These are phyloP conservation scores for Plenodomus tracheiphilus DNA, from an alignment of 2,329 filamentous ascomycete species.

Conservation along the genomic window DNA sequence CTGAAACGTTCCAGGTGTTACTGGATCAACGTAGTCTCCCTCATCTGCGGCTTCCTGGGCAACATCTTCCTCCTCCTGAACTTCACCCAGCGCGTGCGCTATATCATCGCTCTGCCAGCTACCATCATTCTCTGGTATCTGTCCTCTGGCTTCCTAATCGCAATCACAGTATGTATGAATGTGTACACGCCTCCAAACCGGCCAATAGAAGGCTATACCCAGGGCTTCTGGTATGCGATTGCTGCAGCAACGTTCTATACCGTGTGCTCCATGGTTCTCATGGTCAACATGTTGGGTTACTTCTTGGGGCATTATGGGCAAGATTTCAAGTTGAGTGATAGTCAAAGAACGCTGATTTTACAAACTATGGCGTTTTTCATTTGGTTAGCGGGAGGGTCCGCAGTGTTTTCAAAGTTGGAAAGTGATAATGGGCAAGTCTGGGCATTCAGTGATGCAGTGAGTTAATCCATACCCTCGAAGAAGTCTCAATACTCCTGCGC, in stretches of 20 bases:
- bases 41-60: constrained; percentile 74
- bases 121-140: constrained; percentile 81
- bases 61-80: constrained; percentile 85
- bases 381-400: constrained; percentile 77
- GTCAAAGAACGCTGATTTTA: constrained; percentile 84
- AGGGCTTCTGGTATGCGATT: constrained; percentile 86
- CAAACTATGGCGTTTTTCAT: constrained; percentile 86
- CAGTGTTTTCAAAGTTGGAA: constrained; percentile 73
- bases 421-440: constrained; percentile 53
- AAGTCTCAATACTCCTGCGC: too few species aligned
- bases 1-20: constrained; percentile 59
- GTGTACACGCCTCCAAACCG: constrained; percentile 58
- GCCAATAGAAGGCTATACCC: constrained; percentile 64
- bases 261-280: constrained; percentile 73
- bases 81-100: constrained; percentile 79
- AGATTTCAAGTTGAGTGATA: constrained; percentile 75
- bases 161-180: constrained; percentile 68
- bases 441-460: constrained; percentile 69
- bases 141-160: constrained; percentile 65
- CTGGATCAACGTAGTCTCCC: constrained; percentile 74
- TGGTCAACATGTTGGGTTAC: constrained; percentile 79
- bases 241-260: constrained; percentile 81
- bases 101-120: constrained; percentile 78
- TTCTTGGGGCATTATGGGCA: constrained; percentile 73
- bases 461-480: neutral